Conservation (phyloP, 1,284 basidiomycete genomes). For the Tilletia indica region DNA sequence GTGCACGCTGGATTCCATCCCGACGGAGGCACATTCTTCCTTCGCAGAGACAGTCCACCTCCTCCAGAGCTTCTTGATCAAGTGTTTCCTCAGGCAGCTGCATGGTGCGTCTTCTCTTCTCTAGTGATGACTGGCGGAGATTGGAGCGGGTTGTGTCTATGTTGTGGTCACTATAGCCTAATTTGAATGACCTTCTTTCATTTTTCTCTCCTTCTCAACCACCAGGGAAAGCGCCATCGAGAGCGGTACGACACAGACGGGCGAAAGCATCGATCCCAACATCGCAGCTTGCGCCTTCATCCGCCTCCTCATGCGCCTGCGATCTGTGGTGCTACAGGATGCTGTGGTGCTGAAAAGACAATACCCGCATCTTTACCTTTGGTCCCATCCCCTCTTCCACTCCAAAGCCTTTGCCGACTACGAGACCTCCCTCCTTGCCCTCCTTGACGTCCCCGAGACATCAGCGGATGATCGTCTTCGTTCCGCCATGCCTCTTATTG, state of each 20-base stretch:
- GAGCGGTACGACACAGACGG: not conserved
- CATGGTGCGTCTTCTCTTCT: not conserved
- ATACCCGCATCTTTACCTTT: not conserved
- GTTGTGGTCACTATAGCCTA: too few species aligned
- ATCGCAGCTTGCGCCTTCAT: not conserved
- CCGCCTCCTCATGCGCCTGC: not conserved
- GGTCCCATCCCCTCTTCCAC: not conserved
- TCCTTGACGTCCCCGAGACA: not conserved
- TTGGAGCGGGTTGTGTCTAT: too few species aligned
- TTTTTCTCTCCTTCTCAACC: too few species aligned
- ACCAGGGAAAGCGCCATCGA: not conserved
- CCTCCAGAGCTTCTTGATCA: not conserved
- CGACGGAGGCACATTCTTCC: not conserved
- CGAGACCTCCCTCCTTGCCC: not conserved
- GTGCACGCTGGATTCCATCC: conserved; percentile 2
- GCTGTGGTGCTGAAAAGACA: not conserved
- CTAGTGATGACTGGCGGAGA: too few species aligned
- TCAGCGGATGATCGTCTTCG: not conserved
- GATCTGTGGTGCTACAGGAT: not conserved
- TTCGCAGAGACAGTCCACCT: not conserved
- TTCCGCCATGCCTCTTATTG: not conserved
- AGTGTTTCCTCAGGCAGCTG: not conserved
- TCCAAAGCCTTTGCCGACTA: not conserved
- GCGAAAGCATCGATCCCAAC: not conserved
- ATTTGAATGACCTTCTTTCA: too few species aligned